Percentiles rank a stretch among this genome's conserved stretches.
Conservation (phyloP, 225 moss, liverwort and hornwort genomes). For the Physcomitrellopsis africana region DNA sequence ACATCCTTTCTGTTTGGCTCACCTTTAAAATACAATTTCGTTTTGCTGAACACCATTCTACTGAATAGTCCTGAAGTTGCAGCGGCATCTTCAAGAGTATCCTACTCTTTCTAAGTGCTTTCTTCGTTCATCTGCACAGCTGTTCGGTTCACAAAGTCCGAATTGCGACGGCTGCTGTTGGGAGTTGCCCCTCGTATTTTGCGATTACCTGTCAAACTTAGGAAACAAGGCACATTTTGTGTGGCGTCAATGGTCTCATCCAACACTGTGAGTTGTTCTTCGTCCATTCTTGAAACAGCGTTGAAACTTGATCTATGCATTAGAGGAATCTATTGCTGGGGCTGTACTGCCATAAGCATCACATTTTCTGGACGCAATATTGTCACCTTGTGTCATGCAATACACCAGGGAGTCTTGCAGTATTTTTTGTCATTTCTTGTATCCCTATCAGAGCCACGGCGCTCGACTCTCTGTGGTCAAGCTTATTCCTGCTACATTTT, state of each 20-base stretch:
- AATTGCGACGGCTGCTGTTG: slow-evolving; percentile 35
- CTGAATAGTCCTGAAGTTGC: not conserved
- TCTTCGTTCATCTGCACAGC: slow-evolving; percentile 21
- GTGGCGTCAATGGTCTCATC: too few relatives aligned
- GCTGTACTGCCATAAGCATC: too few relatives aligned
- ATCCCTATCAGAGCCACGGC: not conserved
- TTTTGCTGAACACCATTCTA: slow-evolving; percentile 32
- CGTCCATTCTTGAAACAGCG: slow-evolving; percentile 2
- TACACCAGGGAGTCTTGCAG: slow-evolving; percentile 12
- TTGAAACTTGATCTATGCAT: too few relatives aligned
- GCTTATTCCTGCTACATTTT: not conserved
- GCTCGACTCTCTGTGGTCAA: slow-evolving; percentile 4
- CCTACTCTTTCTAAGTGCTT: not conserved
- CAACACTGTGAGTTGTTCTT: not conserved
- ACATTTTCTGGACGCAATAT: not conserved
- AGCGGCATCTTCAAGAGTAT: not conserved
- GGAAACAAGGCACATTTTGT: not conserved
- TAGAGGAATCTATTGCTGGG: too few relatives aligned
- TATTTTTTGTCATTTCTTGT: slow-evolving; percentile 14
- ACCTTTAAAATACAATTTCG: slow-evolving; percentile 21
- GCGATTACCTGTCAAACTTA: slow-evolving; percentile 20
- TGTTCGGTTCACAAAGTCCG: slow-evolving; percentile 23
- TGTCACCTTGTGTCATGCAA: slow-evolving; percentile 18
- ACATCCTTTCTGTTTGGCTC: not conserved
- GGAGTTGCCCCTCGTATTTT: not conserved